Base-by-base conservation (phyloP, 345 rosid species). In the Eucalyptus dawsonii region DNA sequence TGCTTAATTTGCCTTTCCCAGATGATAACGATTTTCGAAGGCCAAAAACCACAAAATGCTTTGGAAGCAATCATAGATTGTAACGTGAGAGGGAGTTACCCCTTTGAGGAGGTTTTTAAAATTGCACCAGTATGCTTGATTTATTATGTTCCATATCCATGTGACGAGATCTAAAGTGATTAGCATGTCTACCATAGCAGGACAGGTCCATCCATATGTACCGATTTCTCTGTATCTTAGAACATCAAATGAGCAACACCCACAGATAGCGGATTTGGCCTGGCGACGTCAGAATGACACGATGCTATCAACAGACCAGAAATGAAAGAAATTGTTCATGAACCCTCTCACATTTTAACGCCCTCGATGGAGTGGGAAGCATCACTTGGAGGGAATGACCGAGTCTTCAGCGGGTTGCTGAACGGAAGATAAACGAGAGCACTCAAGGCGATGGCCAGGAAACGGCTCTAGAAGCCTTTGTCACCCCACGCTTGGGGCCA, bases 321-420 rank as follows among this genome's bases (percentile, higher is more conserved):
- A 88, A 94, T 95, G 92, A 90, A 93, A 80, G 95, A 94, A 60
- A 37, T 93, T 21, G 94, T 93, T 22, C 90, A 90, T 22, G 69
- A 80, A 14, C 9, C 91, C 9, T 91, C 95, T 14, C 91, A 88
- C 47, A 92, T 95, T 19, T 49, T 80, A 58, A 89, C 89, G 16
- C 90, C 95, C 81, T 93, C 95, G 11, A 88, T 88, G 27, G 97
- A 94, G 49, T 93, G 95, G 95, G 96, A 95, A 89, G 95, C 95
- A 11, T 94, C 96, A 17, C 86, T 92, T 5, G 97, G 95, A 86
- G 95, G 94, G 42, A 93, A 87, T 89, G 91, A 94, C 94, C 94
- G 92, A 86, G 93, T 95, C 89, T 95, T 94, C 88, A 94, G 96
- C 67, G 94, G 94, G 24, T 9, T 94, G 14, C 88, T 91, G 80